These are phyloP conservation scores for Plasmopara viticola DNA, from an alignment of 352 stramenopile genomes.

Conservation along the genomic window DNA sequence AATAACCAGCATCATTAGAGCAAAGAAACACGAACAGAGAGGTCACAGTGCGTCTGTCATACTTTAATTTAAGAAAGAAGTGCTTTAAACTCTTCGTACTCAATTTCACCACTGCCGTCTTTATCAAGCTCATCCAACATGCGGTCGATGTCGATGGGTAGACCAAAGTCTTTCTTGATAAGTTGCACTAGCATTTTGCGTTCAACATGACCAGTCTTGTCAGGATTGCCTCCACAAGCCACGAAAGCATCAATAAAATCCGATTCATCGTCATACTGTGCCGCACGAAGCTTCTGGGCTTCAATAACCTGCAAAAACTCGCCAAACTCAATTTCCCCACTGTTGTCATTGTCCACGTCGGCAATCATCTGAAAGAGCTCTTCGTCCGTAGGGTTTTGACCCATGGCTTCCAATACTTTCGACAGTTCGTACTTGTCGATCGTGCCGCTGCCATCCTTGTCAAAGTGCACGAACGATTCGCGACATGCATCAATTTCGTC, in stretches of 20 bases:
- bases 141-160: slow-evolving; percentile 95
- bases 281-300: slow-evolving; percentile 70
- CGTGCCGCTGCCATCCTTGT: slow-evolving; percentile 92
- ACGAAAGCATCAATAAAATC: slow-evolving; percentile 92
- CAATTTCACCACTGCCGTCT: slow-evolving; percentile 91
- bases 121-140: slow-evolving; percentile 95
- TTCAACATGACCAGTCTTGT: slow-evolving; percentile 92
- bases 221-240: slow-evolving; percentile 86
- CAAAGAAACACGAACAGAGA: slow-evolving; percentile 1
- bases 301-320: slow-evolving; percentile 98
- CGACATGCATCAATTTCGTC: slow-evolving; percentile 91
- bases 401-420: slow-evolving; percentile 94
- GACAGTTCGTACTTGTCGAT: slow-evolving; percentile 94
- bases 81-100: slow-evolving; percentile 95
- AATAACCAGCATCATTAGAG: neutral
- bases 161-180: slow-evolving; percentile 94
- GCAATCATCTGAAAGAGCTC: slow-evolving; percentile 97
- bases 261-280: slow-evolving; percentile 94
- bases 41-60: neutral
- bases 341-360: slow-evolving; percentile 92
- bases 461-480: slow-evolving; percentile 96
- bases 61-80: slow-evolving; percentile 61
- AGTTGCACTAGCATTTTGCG: slow-evolving; percentile 87
- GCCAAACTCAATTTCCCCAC: slow-evolving; percentile 37
- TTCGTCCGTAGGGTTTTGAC: slow-evolving; percentile 90